Base-by-base conservation (phyloP, 139 green algal genomes). In the Chlamydomonas sphaeroides region DNA sequence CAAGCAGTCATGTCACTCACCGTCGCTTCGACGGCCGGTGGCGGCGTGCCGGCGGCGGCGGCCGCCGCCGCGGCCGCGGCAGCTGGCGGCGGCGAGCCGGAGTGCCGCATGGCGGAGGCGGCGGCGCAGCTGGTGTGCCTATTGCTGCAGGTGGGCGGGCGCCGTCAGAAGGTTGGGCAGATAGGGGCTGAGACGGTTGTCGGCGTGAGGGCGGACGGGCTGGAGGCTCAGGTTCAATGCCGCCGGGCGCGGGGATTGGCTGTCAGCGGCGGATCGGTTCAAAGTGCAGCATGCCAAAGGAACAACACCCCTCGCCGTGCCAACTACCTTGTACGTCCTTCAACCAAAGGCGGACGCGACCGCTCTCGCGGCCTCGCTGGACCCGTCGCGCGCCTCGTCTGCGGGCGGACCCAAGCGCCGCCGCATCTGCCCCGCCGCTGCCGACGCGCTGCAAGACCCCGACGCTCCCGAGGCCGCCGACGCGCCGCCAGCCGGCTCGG, bases 81-180 rank as follows among this genome's bases (percentile, higher is more conserved):
- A 1, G 62, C 26, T 17, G 57, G 5, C 30, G 5, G 28, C 28
- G 41, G n/a, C 25, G 33, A 8, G 11, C 45, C 70, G 32, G 76
- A 74, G 45, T 21, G 15, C 7, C 49, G 35, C 45, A n/a, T 74
- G 76, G 48, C 51, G 62, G 76, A 83, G 53, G 45, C 33, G 42
- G 76, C 76, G 63, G 62, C 76, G 7, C 45, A 66, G 20, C 57
- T 83, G 41, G n/a, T 83, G 62, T 73, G 63, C 21, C 4, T 83
- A 15, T 5, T 83, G 26, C 32, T 83, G 33, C 62, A 73, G 72
- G 72, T 80, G 36, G 4, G 57, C 1, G 23, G 11, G 14, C 14
- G 11, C 14, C 45, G 11, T 53, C 45, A 21, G 11, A 53, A 21
- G 45, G 10, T 53, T 10, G 45, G 10, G 14, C 45, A 10, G 14